Evolutionary conservation across 2,329 filamentous ascomycete genomes (phyloP).

Genomic region (Trichocomaceae sp.): DNA sequence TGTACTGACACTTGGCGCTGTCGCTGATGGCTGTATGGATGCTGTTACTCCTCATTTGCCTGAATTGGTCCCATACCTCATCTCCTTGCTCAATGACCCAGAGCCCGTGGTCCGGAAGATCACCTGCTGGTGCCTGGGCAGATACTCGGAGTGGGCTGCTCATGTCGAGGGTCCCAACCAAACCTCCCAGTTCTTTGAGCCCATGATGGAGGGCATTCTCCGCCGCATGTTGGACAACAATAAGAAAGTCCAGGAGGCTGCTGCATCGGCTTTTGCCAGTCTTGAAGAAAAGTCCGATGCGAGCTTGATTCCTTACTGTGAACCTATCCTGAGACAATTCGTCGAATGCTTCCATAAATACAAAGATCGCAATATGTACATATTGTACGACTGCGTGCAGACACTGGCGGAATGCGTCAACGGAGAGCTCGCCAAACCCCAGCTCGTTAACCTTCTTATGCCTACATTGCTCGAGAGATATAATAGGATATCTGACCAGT

Average conservation of each 20-base stretch:
- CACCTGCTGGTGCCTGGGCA: constrained; percentile 92
- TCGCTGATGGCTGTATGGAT: constrained; percentile 88
- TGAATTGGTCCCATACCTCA: constrained; percentile 82
- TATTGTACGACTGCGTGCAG: constrained; percentile 96
- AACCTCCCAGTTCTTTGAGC: constrained; percentile 75
- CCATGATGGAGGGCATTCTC: constrained; percentile 94
- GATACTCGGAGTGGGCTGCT: constrained; percentile 90
- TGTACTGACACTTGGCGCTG: constrained; percentile 86
- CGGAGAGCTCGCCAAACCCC: constrained; percentile 67
- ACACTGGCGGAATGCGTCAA: constrained; percentile 90
- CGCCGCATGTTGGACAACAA: constrained; percentile 93
- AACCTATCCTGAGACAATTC: constrained; percentile 85
- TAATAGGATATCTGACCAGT: constrained; percentile 79
- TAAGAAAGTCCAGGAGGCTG: constrained; percentile 96
- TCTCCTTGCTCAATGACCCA: constrained; percentile 72
- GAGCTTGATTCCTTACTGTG: constrained; percentile 74
- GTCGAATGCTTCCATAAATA: constrained; percentile 88
- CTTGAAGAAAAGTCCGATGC: constrained; percentile 88
- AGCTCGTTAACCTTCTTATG: constrained; percentile 83
- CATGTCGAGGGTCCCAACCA: constrained; percentile 61
- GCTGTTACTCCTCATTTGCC: constrained; percentile 86
- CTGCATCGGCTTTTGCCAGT: constrained; percentile 90
- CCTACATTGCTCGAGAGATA: constrained; percentile 84
- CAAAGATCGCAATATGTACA: constrained; percentile 99
- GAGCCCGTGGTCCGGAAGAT: constrained; percentile 94